phyloP scores from a whole-genome alignment of 192 early-diverging fungal species.

The Geranomyces michiganensis region DNA sequence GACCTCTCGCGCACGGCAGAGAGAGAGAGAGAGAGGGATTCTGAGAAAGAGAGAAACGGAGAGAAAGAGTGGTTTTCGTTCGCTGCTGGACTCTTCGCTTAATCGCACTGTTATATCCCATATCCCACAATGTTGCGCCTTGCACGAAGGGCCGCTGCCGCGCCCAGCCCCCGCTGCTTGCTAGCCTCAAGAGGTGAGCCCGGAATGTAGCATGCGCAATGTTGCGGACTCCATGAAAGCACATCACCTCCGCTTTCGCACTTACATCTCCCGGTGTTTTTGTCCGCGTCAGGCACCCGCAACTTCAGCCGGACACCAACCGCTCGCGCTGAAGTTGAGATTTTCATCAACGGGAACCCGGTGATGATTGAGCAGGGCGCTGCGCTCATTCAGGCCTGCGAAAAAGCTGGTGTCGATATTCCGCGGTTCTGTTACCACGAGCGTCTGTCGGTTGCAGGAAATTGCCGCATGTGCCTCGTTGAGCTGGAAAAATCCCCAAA shows the following conservation, averaged over 20 bases:
- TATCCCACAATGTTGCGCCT: slow-evolving; percentile 19
- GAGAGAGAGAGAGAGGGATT: too few relatives aligned
- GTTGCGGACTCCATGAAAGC: too few relatives aligned
- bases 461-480: slow-evolving; percentile 99
- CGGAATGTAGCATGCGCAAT: too few relatives aligned
- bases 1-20: too few relatives aligned
- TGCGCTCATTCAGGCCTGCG: slow-evolving; percentile 97
- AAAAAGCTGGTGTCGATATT: slow-evolving; percentile 90
- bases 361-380: slow-evolving; percentile 89
- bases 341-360: slow-evolving; percentile 87
- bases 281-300: slow-evolving; percentile 14
- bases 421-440: slow-evolving; percentile 85
- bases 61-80: too few relatives aligned
- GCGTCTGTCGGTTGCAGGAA: slow-evolving; percentile 94
- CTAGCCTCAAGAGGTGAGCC: too few relatives aligned
- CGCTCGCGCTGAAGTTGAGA: slow-evolving; percentile 39
- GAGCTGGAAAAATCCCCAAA: slow-evolving; percentile 97
- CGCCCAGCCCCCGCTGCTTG: neutral
- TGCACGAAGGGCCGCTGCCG: slow-evolving; percentile 21
- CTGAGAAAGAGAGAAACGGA: too few relatives aligned
- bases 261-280: neutral
- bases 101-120: too few relatives aligned
- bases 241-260: neutral
- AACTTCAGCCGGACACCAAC: slow-evolving; percentile 25
- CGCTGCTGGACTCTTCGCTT: too few relatives aligned